Base-by-base conservation (phyloP, 2,329 filamentous ascomycete species). In the Hymenoscyphus salicellus region DNA sequence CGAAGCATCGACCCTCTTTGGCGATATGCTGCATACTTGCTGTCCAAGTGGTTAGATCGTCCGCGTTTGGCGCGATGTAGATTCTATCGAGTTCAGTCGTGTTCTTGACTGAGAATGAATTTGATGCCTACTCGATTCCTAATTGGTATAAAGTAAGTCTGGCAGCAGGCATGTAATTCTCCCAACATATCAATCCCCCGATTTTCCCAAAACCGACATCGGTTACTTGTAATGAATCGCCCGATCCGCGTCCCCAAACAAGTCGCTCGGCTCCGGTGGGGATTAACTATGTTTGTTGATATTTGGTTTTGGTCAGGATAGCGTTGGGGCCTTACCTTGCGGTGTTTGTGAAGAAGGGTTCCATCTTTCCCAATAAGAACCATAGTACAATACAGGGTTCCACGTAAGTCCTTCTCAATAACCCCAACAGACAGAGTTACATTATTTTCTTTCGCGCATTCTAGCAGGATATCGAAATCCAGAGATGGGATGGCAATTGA, bases 161-260 rank as follows among this genome's bases (percentile, higher is more conserved):
- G 16, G 78, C 78, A 7, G 76, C 77, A 5, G 78, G 78, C 78
- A 80, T 80, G 59, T 80, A 80, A 63, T 80, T 80, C 67, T 80
- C 78, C 78, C 77, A 79, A 63, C 78, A 80, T 57, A 80, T 79
- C 60, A 80, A 64, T 1, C 77, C 78, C 28, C 78, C 78, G 16
- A 79, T 75, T 62, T 76, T 79, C 3, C 78, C 78, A 33, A 79
- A 74, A 30, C 77, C 77, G 3, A 77, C 78, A 64, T 79, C 73
- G 5, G 77, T 74, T 17, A 80, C 77, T 28, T 74, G 72, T 8
- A 80, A 70, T 1, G 76, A 75, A 56, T 80, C 78, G 32, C 78
- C 78, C 16, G 77, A 72, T 20, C 78, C 78, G 60, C 77, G 71
- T 32, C 69, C 78, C 78, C 78, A 79, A 2, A 79, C 74, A 1